Evolutionary conservation across 768 basidiomycete genomes (phyloP).

Genomic region (Rubroboletus satanas): DNA sequence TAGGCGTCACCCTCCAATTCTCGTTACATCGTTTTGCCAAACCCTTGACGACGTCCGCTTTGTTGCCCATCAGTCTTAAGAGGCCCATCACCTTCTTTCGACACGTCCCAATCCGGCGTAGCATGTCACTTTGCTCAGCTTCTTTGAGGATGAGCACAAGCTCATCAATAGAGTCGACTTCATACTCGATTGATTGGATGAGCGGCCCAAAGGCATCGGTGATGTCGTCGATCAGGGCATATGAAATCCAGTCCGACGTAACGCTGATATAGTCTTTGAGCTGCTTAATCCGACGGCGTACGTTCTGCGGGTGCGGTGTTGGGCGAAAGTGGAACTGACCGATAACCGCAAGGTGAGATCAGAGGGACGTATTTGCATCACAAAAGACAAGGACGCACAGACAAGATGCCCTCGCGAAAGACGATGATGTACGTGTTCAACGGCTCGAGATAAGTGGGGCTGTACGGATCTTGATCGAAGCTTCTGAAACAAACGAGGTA

Average conservation of each 20-base stretch:
- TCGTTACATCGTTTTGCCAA: conserved; percentile 97
- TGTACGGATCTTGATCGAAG: conserved; percentile 98
- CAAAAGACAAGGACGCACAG: conserved; percentile 49
- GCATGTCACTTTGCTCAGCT: conserved; percentile 85
- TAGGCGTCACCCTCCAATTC: conserved; percentile 97
- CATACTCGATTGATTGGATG: conserved; percentile 98
- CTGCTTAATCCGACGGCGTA: conserved; percentile 96
- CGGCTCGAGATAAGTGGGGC: conserved; percentile 94
- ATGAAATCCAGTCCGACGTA: conserved; percentile 99
- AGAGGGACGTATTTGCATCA: not conserved
- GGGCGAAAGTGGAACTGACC: conserved; percentile 92
- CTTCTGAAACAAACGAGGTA: conserved; percentile 98
- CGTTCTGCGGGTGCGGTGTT: conserved; percentile 96
- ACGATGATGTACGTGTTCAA: conserved; percentile 99
- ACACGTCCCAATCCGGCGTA: conserved; percentile 94
- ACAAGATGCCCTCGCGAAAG: conserved; percentile 93
- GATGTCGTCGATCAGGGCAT: conserved; percentile 98
- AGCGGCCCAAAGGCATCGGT: conserved; percentile 98
- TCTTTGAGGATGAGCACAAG: conserved; percentile 89
- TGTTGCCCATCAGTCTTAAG: conserved; percentile 95
- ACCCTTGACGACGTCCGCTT: conserved; percentile 99
- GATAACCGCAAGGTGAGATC: not conserved
- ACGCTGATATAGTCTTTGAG: conserved; percentile 98
- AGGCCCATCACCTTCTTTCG: conserved; percentile 99
- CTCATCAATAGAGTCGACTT: conserved; percentile 98